Base-by-base conservation (phyloP, 163 green algal genomes). In the Volvox carteri region DNA sequence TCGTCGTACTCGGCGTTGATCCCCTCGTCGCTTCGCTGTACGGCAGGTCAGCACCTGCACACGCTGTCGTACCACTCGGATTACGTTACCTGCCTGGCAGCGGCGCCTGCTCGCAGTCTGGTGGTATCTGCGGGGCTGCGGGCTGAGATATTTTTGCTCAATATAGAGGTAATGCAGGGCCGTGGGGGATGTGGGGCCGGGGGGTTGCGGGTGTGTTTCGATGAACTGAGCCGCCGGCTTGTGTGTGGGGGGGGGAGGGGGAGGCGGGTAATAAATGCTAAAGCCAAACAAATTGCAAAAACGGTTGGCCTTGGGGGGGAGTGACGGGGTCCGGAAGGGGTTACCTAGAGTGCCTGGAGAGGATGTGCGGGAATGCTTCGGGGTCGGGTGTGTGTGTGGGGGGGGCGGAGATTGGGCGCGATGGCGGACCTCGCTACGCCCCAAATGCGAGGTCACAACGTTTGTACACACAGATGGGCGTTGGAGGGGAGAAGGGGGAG, bases 71-170 rank as follows among this genome's bases (percentile, higher is more conserved):
- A 94, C 48, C 97, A 99, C 92, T 90, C 33, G 2, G 97, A 99
- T 85, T 98, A 98, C 72, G 95, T 98, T 0, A 98, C 95, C 8
- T 91, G 80, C 65, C 87, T 99, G 52, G 95, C 94, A 0, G 91
- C 92, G 28, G 85, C 93, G 2, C 72, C 81, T 1, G 25, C 48
- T 5, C 54, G 78, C 33, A 76, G 48, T 42, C 25, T 93, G 60
- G 84, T 98, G 39, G 95, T 93, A 6, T 95, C 91, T 19, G 96
- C 86, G 16, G 97, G 97, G 12, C 92, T 99, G 58, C 67, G 93
- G 9, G 90, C 90, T 11, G 93, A 98, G 86, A 89, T 98, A n/a
- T 95, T 97, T 87, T 79, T 96, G 23, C 96, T 96, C 86, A 96
- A 98, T 90, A 56, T 98, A 11, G 76, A 93, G 90, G 91, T 91